Evolutionary conservation across 495 filamentous ascomycete species (phyloP), one percentile per base, ranked within the genome.

Genomic region (Umbilicaria muhlenbergii): DNA sequence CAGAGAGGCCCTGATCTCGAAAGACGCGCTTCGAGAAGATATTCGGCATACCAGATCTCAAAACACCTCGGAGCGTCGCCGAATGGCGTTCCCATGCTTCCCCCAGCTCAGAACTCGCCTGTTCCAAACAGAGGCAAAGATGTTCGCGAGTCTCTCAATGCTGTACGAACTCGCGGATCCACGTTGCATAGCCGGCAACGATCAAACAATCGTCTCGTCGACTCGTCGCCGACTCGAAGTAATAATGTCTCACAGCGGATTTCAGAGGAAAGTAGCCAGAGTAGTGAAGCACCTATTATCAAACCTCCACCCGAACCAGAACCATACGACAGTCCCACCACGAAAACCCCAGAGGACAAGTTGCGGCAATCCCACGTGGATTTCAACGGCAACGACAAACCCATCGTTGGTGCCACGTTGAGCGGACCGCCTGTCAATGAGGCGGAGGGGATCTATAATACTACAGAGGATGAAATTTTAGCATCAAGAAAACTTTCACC

Each of bases 1-100:
- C 92, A 96, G 58, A 70, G 84, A 57, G 86, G 87, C 42, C 86
- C 87, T 5, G 86, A 94, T 45, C 65, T 96, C n/a, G 89, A 96
- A 54, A 73, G 91, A 50, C 74, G 91, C 51, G 92, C 91, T 10
- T 96, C 92, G 3, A 71, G 88, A 52, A 68, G 91, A 51, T 96
- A 95, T 56, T 95, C 88, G 28, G 79, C 81, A 34, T 98, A 96
- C 61, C 92, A 96, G 52, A 88, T 96, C 38, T 83, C 84, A 17
- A 95, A 93, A 52, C 86, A 93, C 46, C 70, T 95, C 3, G 91
- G 89, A 2, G 72, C 78, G 18, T 80, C 80, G 31, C 69, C 83
- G 12, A 83, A 79, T 57, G 86, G 83, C 14, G 76, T 95, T 5
- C 85, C 86, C 4, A 82, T 93, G 63, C 67, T 94, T 7, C 86